Evolutionary conservation across 306 rosid genomes (phyloP).

Genomic region (Quercus cerris): DNA sequence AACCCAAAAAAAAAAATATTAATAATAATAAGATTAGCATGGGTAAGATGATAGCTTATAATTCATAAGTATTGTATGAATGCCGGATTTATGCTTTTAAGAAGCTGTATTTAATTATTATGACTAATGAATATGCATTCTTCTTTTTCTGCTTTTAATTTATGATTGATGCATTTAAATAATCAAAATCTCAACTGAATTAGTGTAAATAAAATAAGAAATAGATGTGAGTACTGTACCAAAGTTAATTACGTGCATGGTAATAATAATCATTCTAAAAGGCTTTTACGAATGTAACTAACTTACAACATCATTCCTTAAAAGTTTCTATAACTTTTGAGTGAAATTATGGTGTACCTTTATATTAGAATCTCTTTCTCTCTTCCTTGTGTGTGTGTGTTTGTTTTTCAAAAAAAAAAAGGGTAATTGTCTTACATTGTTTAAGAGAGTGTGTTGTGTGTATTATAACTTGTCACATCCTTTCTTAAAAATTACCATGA

Average conservation of each 20-base stretch:
- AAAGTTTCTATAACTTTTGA: too few species aligned
- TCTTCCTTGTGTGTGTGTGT: too few species aligned
- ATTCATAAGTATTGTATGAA: background rate
- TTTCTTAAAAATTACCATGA: too few species aligned
- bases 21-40: conserved; percentile 15
- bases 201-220: background rate
- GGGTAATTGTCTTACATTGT: too few species aligned
- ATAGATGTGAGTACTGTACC: too few species aligned
- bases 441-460: too few species aligned
- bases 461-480: too few species aligned
- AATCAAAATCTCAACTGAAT: background rate
- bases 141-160: background rate
- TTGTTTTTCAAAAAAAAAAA: too few species aligned
- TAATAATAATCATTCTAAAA: background rate
- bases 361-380: too few species aligned
- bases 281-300: too few species aligned
- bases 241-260: background rate
- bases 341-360: too few species aligned
- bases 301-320: too few species aligned
- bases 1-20: background rate
- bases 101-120: background rate
- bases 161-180: background rate
- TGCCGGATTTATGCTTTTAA: background rate
- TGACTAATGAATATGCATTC: background rate
- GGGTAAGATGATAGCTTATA: conserved; percentile 15